A percentile compares a stretch with the other conserved stretches of the same genome.
phyloP scores from a whole-genome alignment of 2,329 filamentous ascomycete species.

The Verticillium isaacii region DNA sequence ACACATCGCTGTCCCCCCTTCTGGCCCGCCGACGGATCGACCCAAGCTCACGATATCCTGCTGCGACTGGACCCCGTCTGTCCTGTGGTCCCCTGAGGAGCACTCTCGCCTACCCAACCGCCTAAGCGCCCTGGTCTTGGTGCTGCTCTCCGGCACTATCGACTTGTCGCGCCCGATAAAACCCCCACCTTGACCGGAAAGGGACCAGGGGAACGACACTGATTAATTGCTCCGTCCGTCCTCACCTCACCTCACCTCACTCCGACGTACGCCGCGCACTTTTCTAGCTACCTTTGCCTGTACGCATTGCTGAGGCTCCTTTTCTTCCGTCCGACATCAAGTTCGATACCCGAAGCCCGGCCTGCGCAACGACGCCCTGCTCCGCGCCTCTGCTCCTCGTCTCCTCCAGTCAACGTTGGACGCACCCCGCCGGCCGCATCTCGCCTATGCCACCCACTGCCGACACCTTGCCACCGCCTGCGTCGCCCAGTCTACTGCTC shows the following conservation, averaged over 20 bases:
- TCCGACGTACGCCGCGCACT: neutral
- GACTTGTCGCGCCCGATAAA: constrained; percentile 5
- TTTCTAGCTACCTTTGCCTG: neutral
- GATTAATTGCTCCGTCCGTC: neutral
- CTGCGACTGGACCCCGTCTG: no score
- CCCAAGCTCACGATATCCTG: neutral
- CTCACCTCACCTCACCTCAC: neutral
- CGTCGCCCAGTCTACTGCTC: neutral
- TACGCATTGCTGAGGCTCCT: neutral
- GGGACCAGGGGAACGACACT: constrained; percentile 1
- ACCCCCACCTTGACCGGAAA: constrained; percentile 2
- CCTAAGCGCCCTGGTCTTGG: neutral
- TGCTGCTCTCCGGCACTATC: constrained; percentile 2
- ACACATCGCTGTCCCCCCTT: neutral
- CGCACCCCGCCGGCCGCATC: neutral
- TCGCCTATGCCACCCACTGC: neutral
- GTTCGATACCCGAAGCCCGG: neutral
- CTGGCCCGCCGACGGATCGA: no score
- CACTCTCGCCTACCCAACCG: neutral
- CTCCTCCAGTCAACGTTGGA: neutral
- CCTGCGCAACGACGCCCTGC: neutral
- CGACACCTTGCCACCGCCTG: neutral
- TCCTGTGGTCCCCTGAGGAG: neutral
- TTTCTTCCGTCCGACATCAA: neutral
- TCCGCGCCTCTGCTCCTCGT: neutral